Base-by-base conservation (phyloP, 2,329 filamentous ascomycete species). In the Paracoccidioides brasiliensis region DNA sequence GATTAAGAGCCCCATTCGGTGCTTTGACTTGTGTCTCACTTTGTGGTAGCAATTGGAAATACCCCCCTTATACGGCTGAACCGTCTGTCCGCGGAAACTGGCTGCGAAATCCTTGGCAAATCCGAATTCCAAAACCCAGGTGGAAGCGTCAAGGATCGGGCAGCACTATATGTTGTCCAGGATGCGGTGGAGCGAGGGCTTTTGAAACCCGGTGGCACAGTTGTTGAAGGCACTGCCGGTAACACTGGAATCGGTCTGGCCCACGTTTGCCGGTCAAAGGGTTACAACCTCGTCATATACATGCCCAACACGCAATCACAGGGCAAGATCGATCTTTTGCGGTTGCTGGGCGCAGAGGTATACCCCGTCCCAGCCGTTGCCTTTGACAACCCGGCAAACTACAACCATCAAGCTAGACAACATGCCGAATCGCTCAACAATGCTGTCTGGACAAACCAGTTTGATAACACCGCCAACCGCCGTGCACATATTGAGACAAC, bases 301-400 rank as follows among this genome's bases (percentile, higher is more conserved):
- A 97, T 98, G 93, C 93, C 93, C 65, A 87, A 98, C 78, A 97
- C 91, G 51, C 93, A 97, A 75, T 95, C 90, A 22, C 91, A 95
- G 74, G 93, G 90, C 69, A 98, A 98, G 78, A 88, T 98, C 68
- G 93, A 97, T 71, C 80, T 98, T 54, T 77, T 98, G 61, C 81
- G 91, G 7, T 78, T 97, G 40, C 80, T 98, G 8, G 93, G 93
- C 61, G 93, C 93, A 32, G 90, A 97, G 72, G 93, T 98, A 38
- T 87, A 95, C 74, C 90, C 93, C 15, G 93, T 98, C 0, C 93
- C 93, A 14, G 93, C 91, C 6, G 93, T 97, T 14, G 85, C 93
- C 3, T 97, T 95, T 67, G 90, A 97, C 60, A 88, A 97, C 75
- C 88, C 90, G 14, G 78, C 90, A 46, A 98, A 98, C 75, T 98